Conservation (phyloP, 2,329 filamentous ascomycete genomes). For the Chaetothyriales sp. region DNA sequence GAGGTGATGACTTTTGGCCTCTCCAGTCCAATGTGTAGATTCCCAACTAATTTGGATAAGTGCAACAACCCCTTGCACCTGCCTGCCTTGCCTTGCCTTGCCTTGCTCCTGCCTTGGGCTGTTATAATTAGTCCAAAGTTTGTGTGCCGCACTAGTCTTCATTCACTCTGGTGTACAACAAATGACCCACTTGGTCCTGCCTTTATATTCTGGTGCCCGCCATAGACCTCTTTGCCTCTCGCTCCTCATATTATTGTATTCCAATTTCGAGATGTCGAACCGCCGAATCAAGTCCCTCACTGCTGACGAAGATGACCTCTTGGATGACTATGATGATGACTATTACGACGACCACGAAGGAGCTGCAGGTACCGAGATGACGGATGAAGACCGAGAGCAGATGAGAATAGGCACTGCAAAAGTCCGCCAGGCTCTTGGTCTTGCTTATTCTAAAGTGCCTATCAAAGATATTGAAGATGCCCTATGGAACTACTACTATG, state of each 20-base stretch:
- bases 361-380: conserved; percentile 17
- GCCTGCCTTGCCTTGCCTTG: too few relatives aligned
- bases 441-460: conserved; percentile 41
- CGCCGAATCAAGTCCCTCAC: conserved; percentile 31
- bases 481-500: conserved; percentile 92
- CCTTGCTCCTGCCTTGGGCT: too few relatives aligned
- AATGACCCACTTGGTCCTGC: too few relatives aligned
- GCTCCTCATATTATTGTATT: not conserved
- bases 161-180: too few relatives aligned
- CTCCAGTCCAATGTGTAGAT: too few relatives aligned
- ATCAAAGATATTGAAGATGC: conserved; percentile 71
- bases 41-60: too few relatives aligned
- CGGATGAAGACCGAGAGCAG: conserved; percentile 34
- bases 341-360: conserved; percentile 23
- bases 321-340: conserved; percentile 28
- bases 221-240: not conserved
- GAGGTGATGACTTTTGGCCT: too few relatives aligned
- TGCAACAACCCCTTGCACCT: too few relatives aligned
- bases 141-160: too few relatives aligned
- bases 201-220: not conserved
- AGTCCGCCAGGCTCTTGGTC: conserved; percentile 51
- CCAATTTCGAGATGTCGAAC: conserved; percentile 25
- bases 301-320: conserved; percentile 28
- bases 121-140: too few relatives aligned
- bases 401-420: conserved; percentile 52